Conservation (phyloP, 805 yeast species). For the Candida silvicultrix region DNA sequence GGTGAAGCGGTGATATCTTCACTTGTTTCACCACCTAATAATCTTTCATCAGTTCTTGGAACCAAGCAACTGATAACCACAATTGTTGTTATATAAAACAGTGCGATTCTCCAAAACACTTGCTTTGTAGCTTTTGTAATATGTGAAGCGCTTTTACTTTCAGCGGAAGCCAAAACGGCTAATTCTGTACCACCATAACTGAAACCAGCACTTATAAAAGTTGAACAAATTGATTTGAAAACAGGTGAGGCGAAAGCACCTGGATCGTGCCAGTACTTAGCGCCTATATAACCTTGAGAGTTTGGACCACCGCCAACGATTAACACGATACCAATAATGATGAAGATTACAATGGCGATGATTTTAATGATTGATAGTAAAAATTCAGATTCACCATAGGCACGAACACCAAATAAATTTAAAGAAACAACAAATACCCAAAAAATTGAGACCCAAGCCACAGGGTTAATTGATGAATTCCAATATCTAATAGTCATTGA, state of each 20-base stretch:
- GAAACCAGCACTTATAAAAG: slow-evolving; percentile 74
- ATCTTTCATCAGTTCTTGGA: slow-evolving; percentile 48
- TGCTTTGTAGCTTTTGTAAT: slow-evolving; percentile 57
- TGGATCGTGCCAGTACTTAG: slow-evolving; percentile 41
- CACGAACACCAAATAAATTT: slow-evolving; percentile 46
- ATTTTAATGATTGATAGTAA: slow-evolving; percentile 38
- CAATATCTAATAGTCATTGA: slow-evolving; percentile 53
- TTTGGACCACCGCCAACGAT: slow-evolving; percentile 41
- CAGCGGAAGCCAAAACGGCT: slow-evolving; percentile 73
- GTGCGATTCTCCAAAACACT: slow-evolving; percentile 74
- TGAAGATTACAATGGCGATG: slow-evolving; percentile 39
- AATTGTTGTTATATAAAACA: slow-evolving; percentile 60
- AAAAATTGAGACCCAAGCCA: slow-evolving; percentile 55
- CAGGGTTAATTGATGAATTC: slow-evolving; percentile 41
- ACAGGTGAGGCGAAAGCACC: slow-evolving; percentile 49
- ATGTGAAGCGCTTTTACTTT: slow-evolving; percentile 65
- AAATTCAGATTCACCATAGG: slow-evolving; percentile 51
- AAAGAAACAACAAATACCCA: slow-evolving; percentile 39
- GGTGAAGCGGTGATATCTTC: slow-evolving; percentile 73
- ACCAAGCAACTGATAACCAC: slow-evolving; percentile 62
- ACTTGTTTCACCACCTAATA: slow-evolving; percentile 40
- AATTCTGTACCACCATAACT: slow-evolving; percentile 73
- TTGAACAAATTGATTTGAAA: slow-evolving; percentile 66
- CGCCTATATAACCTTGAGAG: slow-evolving; percentile 34
- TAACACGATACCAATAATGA: slow-evolving; percentile 42